Conservation (phyloP, 441 rosid genomes). For the Sinapis alba region DNA sequence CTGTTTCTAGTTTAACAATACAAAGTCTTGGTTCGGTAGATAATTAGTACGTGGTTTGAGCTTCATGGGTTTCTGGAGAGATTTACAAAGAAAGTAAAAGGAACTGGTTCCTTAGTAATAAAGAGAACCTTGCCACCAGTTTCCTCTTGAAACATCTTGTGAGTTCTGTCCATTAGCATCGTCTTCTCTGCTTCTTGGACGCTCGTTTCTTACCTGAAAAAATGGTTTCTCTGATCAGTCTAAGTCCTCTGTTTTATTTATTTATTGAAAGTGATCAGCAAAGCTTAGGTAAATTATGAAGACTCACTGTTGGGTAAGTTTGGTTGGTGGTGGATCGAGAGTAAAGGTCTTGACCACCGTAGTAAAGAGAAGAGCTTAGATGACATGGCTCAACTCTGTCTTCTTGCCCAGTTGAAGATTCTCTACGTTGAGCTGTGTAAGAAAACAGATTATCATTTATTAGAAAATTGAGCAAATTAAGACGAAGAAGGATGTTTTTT, state of each 20-base stretch:
- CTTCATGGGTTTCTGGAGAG: conserved; percentile 19
- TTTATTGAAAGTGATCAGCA: neutral
- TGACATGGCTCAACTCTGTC: conserved; percentile 57
- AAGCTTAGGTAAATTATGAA: neutral
- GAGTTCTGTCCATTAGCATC: conserved; percentile 63
- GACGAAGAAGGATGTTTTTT: neutral
- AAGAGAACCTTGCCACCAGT: conserved; percentile 99
- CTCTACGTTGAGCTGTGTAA: conserved; percentile 44
- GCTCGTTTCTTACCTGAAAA: conserved; percentile 62
- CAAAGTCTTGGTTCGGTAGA: conserved; percentile 23
- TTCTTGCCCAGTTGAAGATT: conserved; percentile 35
- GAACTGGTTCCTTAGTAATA: conserved; percentile 58
- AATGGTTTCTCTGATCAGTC: conserved; percentile 8
- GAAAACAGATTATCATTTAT: conserved; percentile 2
- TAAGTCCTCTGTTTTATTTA: conserved; percentile 11
- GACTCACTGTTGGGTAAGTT: conserved; percentile 62
- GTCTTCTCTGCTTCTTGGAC: conserved; percentile 49
- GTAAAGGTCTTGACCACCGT: conserved; percentile 87
- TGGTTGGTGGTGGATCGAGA: conserved; percentile 50
- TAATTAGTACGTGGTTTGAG: conserved; percentile 28
- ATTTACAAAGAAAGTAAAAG: conserved; percentile 24
- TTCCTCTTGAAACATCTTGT: conserved; percentile 81
- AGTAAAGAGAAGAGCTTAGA: conserved; percentile 90
- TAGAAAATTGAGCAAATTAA: conserved; percentile 9
- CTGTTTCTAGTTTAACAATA: too few relatives aligned